Percentiles rank a stretch among this genome's conserved stretches.
These are phyloP conservation scores for Jasminum sambac DNA, from an alignment of 257 asterid species.

Conservation along the genomic window DNA sequence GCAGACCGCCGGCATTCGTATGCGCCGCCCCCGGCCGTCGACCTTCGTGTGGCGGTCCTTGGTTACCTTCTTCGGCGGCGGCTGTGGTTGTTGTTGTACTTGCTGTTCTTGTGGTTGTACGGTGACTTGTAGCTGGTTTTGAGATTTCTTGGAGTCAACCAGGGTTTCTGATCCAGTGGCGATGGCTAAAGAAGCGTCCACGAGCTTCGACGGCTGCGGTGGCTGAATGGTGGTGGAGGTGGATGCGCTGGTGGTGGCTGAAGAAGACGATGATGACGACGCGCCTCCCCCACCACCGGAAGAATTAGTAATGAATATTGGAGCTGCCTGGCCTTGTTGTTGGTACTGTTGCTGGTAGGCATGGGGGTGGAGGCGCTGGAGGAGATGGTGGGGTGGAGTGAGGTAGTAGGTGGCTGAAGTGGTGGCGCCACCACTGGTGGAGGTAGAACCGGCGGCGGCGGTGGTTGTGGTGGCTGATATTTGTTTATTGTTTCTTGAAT, in stretches of 20 bases:
- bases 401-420: constrained; percentile 29
- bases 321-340: constrained; percentile 35
- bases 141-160: constrained; percentile 37
- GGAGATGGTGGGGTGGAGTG: constrained; percentile 38
- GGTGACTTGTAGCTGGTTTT: constrained; percentile 29
- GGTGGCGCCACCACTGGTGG: constrained; percentile 14
- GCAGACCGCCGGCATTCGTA: constrained; percentile 84
- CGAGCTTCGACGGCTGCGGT: constrained; percentile 28
- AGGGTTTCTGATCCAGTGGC: constrained; percentile 54
- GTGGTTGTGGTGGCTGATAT: constrained; percentile 22
- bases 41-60: constrained; percentile 90
- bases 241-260: constrained; percentile 29
- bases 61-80: constrained; percentile 49
- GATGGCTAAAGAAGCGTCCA: constrained; percentile 63
- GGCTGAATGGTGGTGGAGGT: constrained; percentile 27
- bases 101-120: constrained; percentile 22
- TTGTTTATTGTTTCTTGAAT: constrained; percentile 49
- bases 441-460: constrained; percentile 21
- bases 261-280: constrained; percentile 27
- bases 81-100: constrained; percentile 12
- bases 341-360: constrained; percentile 18
- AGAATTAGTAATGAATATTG: constrained; percentile 36
- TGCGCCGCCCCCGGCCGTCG: constrained; percentile 82
- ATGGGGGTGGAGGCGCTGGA: constrained; percentile 32
- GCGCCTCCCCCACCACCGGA: constrained; percentile 10